These are phyloP conservation scores for Crucihimalaya himalaica DNA, from an alignment of 345 rosid genomes.

Conservation along the genomic window DNA sequence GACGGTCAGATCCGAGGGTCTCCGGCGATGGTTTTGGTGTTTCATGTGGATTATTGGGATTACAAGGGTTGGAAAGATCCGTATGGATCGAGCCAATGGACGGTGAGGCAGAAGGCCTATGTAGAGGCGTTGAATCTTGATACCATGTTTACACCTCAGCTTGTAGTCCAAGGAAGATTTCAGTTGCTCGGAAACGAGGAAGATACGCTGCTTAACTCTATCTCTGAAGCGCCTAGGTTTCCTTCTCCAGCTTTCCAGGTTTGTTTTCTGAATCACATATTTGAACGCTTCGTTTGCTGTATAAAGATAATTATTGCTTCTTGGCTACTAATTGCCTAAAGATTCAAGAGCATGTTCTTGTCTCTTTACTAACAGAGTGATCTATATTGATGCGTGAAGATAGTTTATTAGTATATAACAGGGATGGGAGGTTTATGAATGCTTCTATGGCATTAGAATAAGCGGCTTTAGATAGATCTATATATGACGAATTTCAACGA, in stretches of 20 bases:
- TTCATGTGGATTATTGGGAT: conserved; percentile 94
- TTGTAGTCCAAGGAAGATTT: conserved; percentile 69
- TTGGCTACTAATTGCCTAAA: not conserved
- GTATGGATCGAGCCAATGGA: conserved; percentile 74
- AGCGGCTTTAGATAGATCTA: not conserved
- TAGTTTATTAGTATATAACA: not conserved
- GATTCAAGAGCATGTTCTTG: conserved; percentile 9
- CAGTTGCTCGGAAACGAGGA: conserved; percentile 71
- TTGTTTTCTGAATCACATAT: not conserved
- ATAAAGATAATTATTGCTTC: not conserved
- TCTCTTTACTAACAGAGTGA: not conserved
- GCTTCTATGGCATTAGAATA: not conserved
- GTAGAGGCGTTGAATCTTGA: conserved; percentile 81
- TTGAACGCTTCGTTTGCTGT: not conserved
- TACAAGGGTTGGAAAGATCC: conserved; percentile 97
- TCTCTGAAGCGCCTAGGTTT: conserved; percentile 62
- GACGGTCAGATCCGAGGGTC: conserved; percentile 43
- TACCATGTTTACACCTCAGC: conserved; percentile 88
- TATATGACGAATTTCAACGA: not conserved
- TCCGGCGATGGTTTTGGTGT: conserved; percentile 67
- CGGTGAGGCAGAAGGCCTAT: conserved; percentile 87
- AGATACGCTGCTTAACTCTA: conserved; percentile 54
- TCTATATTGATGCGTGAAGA: not conserved
- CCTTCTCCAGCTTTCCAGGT: conserved; percentile 72
- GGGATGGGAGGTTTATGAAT: not conserved